Evolutionary conservation across 345 rosid genomes (phyloP).

Genomic region (Lepidium africanum): DNA sequence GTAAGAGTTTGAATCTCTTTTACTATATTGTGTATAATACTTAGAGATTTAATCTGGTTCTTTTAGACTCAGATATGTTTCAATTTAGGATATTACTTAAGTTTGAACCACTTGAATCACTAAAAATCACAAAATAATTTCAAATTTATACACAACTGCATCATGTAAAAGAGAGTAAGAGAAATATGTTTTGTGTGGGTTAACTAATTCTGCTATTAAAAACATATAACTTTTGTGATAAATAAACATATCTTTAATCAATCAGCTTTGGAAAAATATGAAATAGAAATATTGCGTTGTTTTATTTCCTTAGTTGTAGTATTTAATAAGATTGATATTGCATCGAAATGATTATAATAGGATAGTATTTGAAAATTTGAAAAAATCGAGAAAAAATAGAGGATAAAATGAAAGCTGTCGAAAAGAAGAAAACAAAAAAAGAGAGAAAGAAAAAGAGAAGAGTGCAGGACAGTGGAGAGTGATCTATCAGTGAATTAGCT

Average conservation of each 20-base stretch:
- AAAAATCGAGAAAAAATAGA: background rate
- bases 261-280: background rate
- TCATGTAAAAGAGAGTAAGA: background rate
- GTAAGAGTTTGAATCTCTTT: no score
- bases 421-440: conserved; percentile 20
- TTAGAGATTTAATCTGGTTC: no score
- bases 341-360: no score
- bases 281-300: background rate
- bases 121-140: background rate
- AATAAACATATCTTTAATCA: background rate
- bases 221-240: background rate
- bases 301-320: no score
- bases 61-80: no score
- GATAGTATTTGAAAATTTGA: background rate
- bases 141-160: background rate
- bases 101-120: no score
- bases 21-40: no score
- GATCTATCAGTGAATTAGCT: conserved; percentile 27
- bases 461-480: conserved; percentile 30
- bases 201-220: background rate
- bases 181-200: background rate
- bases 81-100: no score
- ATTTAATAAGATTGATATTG: no score
- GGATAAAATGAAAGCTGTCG: conserved; percentile 22
- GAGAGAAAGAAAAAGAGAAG: conserved; percentile 1